Evolutionary conservation across 345 rosid genomes (phyloP).

Genomic region (Erysimum cheiranthoides): DNA sequence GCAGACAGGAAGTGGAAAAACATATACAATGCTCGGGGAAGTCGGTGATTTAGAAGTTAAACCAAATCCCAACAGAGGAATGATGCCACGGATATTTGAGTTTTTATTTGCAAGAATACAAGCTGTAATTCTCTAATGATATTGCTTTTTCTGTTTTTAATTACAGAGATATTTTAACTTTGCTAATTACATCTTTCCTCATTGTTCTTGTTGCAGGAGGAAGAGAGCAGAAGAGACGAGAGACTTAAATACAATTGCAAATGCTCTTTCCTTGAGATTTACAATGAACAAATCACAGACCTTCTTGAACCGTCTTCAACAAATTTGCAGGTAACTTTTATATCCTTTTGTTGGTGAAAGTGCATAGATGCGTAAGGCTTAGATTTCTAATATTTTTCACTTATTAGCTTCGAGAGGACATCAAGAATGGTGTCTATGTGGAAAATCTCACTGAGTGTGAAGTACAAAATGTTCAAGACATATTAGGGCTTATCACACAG

Average conservation of each 20-base stretch:
- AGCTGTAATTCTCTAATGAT: slow-evolving; percentile 62
- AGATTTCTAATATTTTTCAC: slow-evolving; percentile 26
- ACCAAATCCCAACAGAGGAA: slow-evolving; percentile 87
- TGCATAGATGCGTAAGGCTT: slow-evolving; percentile 7
- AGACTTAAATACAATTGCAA: slow-evolving; percentile 86
- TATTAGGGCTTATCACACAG: slow-evolving; percentile 82
- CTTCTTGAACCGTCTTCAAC: slow-evolving; percentile 95
- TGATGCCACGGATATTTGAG: slow-evolving; percentile 96
- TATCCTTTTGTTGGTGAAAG: slow-evolving; percentile 18
- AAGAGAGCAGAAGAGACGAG: slow-evolving; percentile 93
- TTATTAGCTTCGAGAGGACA: slow-evolving; percentile 87
- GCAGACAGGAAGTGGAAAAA: slow-evolving; percentile 99
- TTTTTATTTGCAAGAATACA: slow-evolving; percentile 96
- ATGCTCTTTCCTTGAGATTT: slow-evolving; percentile 96
- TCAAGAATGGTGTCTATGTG: slow-evolving; percentile 79
- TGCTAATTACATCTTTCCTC: slow-evolving; percentile 23
- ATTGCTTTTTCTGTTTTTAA: not conserved
- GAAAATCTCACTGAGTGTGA: slow-evolving; percentile 94
- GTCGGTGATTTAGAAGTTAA: slow-evolving; percentile 78
- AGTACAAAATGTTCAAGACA: slow-evolving; percentile 79
- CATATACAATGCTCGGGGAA: slow-evolving; percentile 92
- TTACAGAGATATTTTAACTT: slow-evolving; percentile 15
- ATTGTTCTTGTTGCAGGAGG: slow-evolving; percentile 64
- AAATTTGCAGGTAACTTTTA: slow-evolving; percentile 70
- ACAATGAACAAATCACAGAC: slow-evolving; percentile 94